phyloP scores from a whole-genome alignment of 192 early-diverging fungal genomes.

The Obelidium mucronatum region DNA sequence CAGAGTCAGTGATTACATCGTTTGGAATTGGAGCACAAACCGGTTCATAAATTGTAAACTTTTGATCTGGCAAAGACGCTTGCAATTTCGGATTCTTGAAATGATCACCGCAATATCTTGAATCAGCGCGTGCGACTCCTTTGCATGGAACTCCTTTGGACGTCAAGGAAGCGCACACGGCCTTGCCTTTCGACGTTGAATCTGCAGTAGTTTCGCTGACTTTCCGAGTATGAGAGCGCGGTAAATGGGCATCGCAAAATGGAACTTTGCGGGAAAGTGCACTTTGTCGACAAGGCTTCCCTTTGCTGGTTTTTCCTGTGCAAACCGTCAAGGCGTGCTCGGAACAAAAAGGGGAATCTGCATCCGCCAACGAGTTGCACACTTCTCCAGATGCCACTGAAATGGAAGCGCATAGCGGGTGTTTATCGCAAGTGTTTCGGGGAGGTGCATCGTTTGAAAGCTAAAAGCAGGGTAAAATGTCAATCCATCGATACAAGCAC shows the following conservation, averaged over 20 bases:
- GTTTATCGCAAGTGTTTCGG: constrained; percentile 36
- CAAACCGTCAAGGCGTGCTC: constrained; percentile 2
- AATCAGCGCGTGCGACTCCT: constrained; percentile 1
- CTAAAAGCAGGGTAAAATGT: too few relatives aligned
- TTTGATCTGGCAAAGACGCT: neutral
- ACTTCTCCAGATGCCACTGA: neutral
- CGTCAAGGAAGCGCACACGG: too few relatives aligned
- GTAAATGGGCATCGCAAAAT: constrained; percentile 6
- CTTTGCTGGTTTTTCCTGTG: neutral
- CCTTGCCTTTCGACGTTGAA: too few relatives aligned
- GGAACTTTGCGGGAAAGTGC: constrained; percentile 6
- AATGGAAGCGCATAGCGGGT: constrained; percentile 26
- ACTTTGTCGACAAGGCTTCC: neutral
- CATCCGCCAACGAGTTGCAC: neutral
- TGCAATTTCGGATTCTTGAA: neutral
- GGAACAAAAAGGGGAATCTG: neutral
- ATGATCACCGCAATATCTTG: constrained; percentile 23
- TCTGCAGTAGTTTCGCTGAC: too few relatives aligned
- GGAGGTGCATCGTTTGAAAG: constrained; percentile 31
- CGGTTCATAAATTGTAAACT: neutral
- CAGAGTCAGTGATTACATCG: neutral
- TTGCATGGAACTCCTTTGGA: constrained; percentile 40
- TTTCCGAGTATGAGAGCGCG: too few relatives aligned
- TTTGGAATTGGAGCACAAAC: neutral
- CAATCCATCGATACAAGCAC: too few relatives aligned